Conservation (phyloP, 2,329 filamentous ascomycete genomes). For the Fusarium sp. region DNA sequence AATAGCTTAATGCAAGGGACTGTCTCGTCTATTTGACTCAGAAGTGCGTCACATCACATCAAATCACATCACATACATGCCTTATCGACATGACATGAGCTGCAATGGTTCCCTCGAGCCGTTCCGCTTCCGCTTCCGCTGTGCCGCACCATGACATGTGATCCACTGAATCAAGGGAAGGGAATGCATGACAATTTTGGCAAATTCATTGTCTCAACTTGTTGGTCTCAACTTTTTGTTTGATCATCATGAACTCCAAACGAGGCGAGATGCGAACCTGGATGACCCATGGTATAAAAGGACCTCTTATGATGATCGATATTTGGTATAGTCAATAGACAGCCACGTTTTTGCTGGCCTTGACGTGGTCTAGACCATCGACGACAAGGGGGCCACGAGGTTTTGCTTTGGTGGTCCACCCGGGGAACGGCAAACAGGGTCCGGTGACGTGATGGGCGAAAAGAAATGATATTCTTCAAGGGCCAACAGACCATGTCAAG, state of each 20-base stretch:
- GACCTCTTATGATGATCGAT: not conserved
- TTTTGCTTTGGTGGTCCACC: conserved; percentile 16
- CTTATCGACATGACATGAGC: not conserved
- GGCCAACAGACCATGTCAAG: not conserved
- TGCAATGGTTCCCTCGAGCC: conserved; percentile 16
- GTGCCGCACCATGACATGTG: conserved; percentile 17
- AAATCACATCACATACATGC: not conserved
- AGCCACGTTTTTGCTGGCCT: not conserved
- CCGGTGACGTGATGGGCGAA: not conserved
- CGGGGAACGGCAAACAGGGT: conserved; percentile 4
- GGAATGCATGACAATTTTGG: conserved; percentile 1
- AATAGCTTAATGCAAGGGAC: not conserved
- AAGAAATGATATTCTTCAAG: not conserved
- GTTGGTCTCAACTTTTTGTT: not conserved
- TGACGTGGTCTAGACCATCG: conserved; percentile 17
- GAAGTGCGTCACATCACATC: not conserved
- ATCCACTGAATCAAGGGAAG: not conserved
- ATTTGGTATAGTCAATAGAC: conserved; percentile 9
- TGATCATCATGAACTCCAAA: not conserved
- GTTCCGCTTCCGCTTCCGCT: conserved; percentile 17
- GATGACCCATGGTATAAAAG: not conserved
- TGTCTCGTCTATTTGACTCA: conserved; percentile 1
- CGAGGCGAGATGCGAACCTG: not conserved
- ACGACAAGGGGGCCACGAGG: conserved; percentile 31
- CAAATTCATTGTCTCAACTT: not conserved